Conservation (phyloP, 768 basidiomycete species). For the Boletus subparvulus region DNA sequence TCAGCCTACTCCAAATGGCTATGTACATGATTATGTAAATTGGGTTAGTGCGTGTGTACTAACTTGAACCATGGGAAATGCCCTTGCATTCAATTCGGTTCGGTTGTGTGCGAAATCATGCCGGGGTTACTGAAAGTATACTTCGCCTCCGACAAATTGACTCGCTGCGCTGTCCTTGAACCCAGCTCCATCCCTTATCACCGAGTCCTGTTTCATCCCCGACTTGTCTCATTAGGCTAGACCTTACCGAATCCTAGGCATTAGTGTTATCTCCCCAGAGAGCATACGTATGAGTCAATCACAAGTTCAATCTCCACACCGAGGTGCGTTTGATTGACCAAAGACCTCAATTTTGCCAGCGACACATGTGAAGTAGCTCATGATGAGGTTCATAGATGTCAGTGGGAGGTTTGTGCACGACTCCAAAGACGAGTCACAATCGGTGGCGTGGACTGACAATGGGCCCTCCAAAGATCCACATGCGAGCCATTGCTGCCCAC, state of each 20-base stretch:
- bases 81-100: neutral
- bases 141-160: neutral
- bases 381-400: constrained; percentile 8
- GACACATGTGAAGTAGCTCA: constrained; percentile 5
- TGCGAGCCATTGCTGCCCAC: constrained; percentile 1
- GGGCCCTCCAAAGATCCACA: neutral
- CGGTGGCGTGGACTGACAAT: neutral
- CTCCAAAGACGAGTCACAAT: constrained; percentile 6
- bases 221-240: neutral
- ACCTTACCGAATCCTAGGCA: neutral
- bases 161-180: neutral
- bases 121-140: neutral
- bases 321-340: constrained; percentile 11
- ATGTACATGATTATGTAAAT: neutral
- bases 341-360: neutral
- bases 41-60: neutral
- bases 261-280: neutral
- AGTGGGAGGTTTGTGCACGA: constrained; percentile 2
- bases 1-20: neutral
- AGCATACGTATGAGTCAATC: constrained; percentile 12
- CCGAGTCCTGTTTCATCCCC: neutral
- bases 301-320: neutral
- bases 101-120: neutral
- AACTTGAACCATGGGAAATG: neutral
- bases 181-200: neutral